These are phyloP conservation scores for Salpingoeca rosetta DNA, from an alignment of 78 protist species.

Conservation along the genomic window DNA sequence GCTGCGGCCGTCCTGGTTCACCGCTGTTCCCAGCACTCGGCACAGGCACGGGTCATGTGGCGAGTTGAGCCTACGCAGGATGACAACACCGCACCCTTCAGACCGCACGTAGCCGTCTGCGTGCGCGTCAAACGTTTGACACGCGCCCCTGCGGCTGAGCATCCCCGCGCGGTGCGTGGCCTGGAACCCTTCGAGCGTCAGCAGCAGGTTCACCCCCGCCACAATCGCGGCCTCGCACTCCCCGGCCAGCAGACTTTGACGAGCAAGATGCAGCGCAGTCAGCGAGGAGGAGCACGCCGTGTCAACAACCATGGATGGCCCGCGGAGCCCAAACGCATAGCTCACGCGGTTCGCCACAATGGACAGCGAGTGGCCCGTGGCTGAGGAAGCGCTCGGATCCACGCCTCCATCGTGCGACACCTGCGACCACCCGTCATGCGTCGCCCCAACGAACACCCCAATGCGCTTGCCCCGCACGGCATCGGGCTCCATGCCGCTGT, in stretches of 20 bases:
- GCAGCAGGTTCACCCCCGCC: slow-evolving; percentile 42
- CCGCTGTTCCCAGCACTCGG: slow-evolving; percentile 29
- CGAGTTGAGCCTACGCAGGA: slow-evolving; percentile 11
- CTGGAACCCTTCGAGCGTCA: slow-evolving; percentile 25
- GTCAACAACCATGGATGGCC: slow-evolving; percentile 68
- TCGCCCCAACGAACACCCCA: slow-evolving; percentile 26
- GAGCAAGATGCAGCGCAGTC: slow-evolving; percentile 54
- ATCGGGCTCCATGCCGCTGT: background rate
- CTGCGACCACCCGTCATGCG: background rate
- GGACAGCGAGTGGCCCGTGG: background rate
- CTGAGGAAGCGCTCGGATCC: background rate
- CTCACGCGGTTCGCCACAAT: slow-evolving; percentile 53
- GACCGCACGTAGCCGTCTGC: slow-evolving; percentile 81
- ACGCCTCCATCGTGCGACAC: background rate
- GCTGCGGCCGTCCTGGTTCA: slow-evolving; percentile 53
- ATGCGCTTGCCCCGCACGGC: background rate
- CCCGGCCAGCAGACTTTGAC: slow-evolving; percentile 34
- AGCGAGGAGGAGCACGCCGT: slow-evolving; percentile 81
- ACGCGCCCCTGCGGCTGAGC: slow-evolving; percentile 22
- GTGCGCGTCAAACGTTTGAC: slow-evolving; percentile 36
- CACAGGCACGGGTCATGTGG: slow-evolving; percentile 4
- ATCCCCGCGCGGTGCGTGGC: slow-evolving; percentile 23
- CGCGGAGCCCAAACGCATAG: slow-evolving; percentile 53
- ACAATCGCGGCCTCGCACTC: slow-evolving; percentile 54
- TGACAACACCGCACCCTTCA: slow-evolving; percentile 62